Evolutionary conservation across 495 filamentous ascomycete genomes (phyloP).

Genomic region (Aspergillus sparsus): DNA sequence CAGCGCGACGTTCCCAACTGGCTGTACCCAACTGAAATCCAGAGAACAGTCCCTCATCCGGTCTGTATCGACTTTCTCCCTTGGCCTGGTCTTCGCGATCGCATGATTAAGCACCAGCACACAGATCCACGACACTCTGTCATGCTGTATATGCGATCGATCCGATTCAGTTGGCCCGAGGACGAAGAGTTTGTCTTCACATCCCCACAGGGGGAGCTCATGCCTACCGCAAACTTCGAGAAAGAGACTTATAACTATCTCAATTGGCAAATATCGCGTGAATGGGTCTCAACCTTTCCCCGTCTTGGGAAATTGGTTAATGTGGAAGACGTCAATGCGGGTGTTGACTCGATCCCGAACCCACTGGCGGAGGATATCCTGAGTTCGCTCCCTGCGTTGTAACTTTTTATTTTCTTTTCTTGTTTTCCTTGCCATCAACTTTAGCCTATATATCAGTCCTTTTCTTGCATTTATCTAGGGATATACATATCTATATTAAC

Average conservation of each 20-base stretch:
- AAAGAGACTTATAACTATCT: conserved; percentile 7
- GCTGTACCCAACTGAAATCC: conserved; percentile 20
- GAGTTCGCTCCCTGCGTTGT: neutral
- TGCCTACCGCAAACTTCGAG: conserved; percentile 14
- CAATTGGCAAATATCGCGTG: conserved; percentile 18
- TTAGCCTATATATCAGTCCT: neutral
- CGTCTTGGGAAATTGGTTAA: conserved; percentile 12
- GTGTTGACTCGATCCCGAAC: neutral
- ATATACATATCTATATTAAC: neutral
- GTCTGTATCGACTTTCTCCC: conserved; percentile 22
- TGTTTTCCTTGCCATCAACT: neutral
- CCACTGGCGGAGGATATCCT: conserved; percentile 3
- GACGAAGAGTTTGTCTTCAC: conserved; percentile 20
- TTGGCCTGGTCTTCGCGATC: conserved; percentile 17
- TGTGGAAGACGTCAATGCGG: conserved; percentile 4
- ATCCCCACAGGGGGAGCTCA: conserved; percentile 11
- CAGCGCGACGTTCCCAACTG: conserved; percentile 18
- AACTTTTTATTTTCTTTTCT: neutral
- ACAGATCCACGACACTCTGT: conserved; percentile 16
- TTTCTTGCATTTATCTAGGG: neutral
- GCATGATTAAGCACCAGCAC: conserved; percentile 9
- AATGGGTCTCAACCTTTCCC: conserved; percentile 15
- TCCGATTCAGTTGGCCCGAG: conserved; percentile 17
- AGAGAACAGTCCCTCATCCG: conserved; percentile 17
- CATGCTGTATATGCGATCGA: conserved; percentile 17